Evolutionary conservation across 495 filamentous ascomycete species (phyloP).

Genomic region (Collariella sp.): DNA sequence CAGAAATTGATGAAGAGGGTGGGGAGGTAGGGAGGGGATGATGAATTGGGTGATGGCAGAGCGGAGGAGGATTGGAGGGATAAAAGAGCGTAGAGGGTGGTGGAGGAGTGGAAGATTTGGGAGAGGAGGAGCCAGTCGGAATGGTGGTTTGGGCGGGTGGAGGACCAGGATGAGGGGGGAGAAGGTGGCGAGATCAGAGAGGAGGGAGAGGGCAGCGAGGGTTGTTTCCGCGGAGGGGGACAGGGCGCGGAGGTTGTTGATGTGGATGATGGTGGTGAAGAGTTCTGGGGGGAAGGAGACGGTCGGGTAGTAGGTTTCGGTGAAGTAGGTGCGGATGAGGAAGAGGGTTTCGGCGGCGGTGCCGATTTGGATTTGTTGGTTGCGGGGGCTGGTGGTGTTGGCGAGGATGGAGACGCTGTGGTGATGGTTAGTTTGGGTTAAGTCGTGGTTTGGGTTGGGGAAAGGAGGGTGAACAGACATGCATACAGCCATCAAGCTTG

Average conservation of each 20-base stretch:
- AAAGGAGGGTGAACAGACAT: constrained; percentile 16
- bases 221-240: background rate
- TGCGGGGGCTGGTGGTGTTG: constrained; percentile 28
- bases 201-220: constrained; percentile 10
- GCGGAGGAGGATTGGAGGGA: constrained; percentile 21
- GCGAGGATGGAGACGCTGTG: constrained; percentile 21
- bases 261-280: constrained; percentile 19
- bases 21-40: background rate
- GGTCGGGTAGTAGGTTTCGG: constrained; percentile 13
- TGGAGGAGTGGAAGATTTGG: constrained; percentile 18
- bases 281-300: constrained; percentile 15
- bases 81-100: constrained; percentile 29
- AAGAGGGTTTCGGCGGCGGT: constrained; percentile 11
- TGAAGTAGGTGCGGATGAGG: constrained; percentile 13
- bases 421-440: background rate
- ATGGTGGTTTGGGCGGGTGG: background rate
- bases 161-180: constrained; percentile 16
- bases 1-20: too few species aligned
- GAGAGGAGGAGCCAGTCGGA: constrained; percentile 24
- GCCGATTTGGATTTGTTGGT: constrained; percentile 16
- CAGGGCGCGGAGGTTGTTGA: constrained; percentile 22
- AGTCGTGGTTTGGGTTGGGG: background rate
- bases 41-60: background rate
- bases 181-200: constrained; percentile 20
- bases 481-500: constrained; percentile 19